Evolutionary conservation across 1,284 basidiomycete species (phyloP), one percentile per base, ranked within the genome.

Genomic region (Tilletia setariae): DNA sequence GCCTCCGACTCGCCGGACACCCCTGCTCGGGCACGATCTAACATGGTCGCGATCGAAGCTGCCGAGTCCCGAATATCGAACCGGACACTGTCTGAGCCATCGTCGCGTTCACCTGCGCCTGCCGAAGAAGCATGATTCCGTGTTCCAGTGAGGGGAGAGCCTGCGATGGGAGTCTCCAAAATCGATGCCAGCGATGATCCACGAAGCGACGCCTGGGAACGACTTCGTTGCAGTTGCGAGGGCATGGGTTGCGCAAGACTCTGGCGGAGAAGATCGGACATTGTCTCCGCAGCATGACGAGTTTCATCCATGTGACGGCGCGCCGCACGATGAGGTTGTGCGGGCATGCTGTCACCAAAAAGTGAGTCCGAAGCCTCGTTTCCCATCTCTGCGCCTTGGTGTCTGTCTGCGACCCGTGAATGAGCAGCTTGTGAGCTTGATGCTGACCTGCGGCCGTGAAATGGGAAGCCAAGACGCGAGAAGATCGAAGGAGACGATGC

Each of bases 61-160:
- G 56, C 56, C 0, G 56, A 61, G 28, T 61, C 56, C 16, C 56
- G 56, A n/a, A 61, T 40, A 30, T 61, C 56, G 56, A 61, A 25
- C n/a, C 56, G 56, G 56, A 61, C 32, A 30, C 56, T 30, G 16
- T 6, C 35, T 11, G 35, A 40, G 11, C 35, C 35, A 40, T 40
- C 35, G 35, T 40, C 35, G 11, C 35, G 35, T 40, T 40, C 35
- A 11, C 35, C 35, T 40, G 35, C 11, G 6, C 11, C 35, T 6
- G 35, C 35, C 4, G 4, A 11, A 6, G 35, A 40, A 4, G 35
- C 35, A 40, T n/a, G 35, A 40, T 40, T 40, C 35, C 35, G 35
- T 11, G 35, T 4, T 40, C 35, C 35, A 40, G 35, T 40, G 11
- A 4, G 6, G 35, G 35, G 6, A 6, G 35, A 40, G 35, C 35